Conservation (phyloP, 371 early-diverging fungal species). For the Entomophthora muscae region DNA sequence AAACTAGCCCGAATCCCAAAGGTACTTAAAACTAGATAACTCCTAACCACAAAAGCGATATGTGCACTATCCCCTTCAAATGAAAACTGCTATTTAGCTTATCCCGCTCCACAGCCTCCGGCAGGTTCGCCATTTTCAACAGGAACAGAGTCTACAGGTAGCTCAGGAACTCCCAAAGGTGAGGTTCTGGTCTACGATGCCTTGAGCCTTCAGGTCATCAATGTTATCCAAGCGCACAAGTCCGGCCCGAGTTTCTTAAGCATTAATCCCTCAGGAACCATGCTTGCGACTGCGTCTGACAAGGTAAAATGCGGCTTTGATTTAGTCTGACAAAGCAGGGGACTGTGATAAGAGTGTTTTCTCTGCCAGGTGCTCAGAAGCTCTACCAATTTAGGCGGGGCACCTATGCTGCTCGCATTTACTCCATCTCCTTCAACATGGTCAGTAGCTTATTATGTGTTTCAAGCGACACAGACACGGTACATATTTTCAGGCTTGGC, state of each 20-base stretch:
- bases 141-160: slow-evolving; percentile 9
- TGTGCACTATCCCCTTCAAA: slow-evolving; percentile 84
- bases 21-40: slow-evolving; percentile 23
- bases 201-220: slow-evolving; percentile 59
- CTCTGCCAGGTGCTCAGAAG: slow-evolving; percentile 67
- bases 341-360: slow-evolving; percentile 89
- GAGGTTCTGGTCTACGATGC: slow-evolving; percentile 85
- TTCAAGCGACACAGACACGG: slow-evolving; percentile 84
- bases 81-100: slow-evolving; percentile 86
- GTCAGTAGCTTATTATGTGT: slow-evolving; percentile 65
- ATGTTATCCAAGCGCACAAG: slow-evolving; percentile 88
- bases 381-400: slow-evolving; percentile 92
- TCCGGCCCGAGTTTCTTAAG: slow-evolving; percentile 59
- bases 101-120: slow-evolving; percentile 48
- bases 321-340: slow-evolving; percentile 31
- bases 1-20: slow-evolving; percentile 77
- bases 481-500: slow-evolving; percentile 77
- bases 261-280: slow-evolving; percentile 75
- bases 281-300: slow-evolving; percentile 89
- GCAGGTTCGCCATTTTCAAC: slow-evolving; percentile 27
- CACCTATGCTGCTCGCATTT: slow-evolving; percentile 76
- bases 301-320: slow-evolving; percentile 31
- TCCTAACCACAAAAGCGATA: slow-evolving; percentile 32
- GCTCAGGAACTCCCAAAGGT: slow-evolving; percentile 30
- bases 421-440: slow-evolving; percentile 76